These are phyloP conservation scores for Coriolopsis trogii DNA, from an alignment of 1,284 basidiomycete species.

Conservation along the genomic window DNA sequence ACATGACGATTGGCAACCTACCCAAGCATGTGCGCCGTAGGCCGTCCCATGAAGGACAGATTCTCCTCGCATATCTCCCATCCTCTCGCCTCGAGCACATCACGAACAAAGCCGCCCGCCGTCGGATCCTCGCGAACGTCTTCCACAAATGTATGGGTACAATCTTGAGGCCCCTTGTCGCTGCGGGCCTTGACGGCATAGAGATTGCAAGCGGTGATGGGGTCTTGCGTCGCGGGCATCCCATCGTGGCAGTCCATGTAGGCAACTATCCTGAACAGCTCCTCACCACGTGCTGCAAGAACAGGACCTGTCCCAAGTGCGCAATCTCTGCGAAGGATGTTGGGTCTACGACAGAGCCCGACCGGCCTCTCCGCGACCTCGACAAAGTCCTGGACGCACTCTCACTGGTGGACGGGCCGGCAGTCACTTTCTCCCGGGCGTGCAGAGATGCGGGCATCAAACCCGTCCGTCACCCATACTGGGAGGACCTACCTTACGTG, in stretches of 20 bases:
- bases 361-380: background rate
- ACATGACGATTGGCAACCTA: conserved; percentile 43
- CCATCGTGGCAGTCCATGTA: conserved; percentile 43
- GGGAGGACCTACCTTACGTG: conserved; percentile 14
- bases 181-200: conserved; percentile 37
- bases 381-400: background rate
- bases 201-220: conserved; percentile 39
- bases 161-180: conserved; percentile 33
- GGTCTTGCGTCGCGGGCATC: conserved; percentile 31
- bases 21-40: conserved; percentile 36
- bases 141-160: conserved; percentile 48
- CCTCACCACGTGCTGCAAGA: conserved; percentile 24
- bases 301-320: conserved; percentile 25
- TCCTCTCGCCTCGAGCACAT: conserved; percentile 30
- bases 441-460: background rate
- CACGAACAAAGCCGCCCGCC: conserved; percentile 10
- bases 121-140: conserved; percentile 26
- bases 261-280: conserved; percentile 47
- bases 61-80: background rate
- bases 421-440: background rate
- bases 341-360: background rate
- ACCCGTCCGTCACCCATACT: conserved; percentile 34
- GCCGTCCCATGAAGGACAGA: conserved; percentile 18
- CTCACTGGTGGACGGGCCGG: background rate
- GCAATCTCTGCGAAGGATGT: background rate